A percentile compares a stretch with the other conserved stretches of the same genome.
Conservation (phyloP, 2,329 filamentous ascomycete genomes). For the Blastomyces parvus region DNA sequence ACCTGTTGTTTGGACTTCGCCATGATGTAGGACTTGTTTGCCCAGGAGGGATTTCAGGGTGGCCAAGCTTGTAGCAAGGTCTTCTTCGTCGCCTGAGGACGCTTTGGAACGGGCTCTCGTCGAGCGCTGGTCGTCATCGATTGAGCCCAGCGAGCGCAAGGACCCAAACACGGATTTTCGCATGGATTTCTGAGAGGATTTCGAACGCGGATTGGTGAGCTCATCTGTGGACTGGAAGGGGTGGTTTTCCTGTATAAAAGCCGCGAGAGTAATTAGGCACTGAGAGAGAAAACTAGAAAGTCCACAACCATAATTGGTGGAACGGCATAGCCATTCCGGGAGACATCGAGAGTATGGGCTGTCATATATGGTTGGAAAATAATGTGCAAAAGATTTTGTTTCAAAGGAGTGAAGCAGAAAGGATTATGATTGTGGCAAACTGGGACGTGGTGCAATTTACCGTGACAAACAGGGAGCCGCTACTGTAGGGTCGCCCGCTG, state of each 20-base stretch:
- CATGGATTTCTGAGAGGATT: conserved; percentile 36
- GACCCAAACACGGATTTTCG: conserved; percentile 52
- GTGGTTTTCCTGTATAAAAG: conserved; percentile 2
- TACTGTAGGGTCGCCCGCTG: conserved; percentile 12
- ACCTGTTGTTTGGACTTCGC: conserved; percentile 60
- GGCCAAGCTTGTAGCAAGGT: conserved; percentile 21
- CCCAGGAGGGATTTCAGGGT: conserved; percentile 30
- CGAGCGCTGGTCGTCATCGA: conserved; percentile 41
- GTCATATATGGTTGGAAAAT: not conserved
- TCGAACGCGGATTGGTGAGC: conserved; percentile 23
- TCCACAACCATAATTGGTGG: conserved; percentile 2
- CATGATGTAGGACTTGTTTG: conserved; percentile 51
- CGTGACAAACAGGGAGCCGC: conserved; percentile 12
- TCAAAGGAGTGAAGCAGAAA: not conserved
- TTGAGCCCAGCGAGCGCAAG: conserved; percentile 43
- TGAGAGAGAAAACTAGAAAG: not conserved
- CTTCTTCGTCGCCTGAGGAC: conserved; percentile 41
- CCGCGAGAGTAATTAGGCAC: not conserved
- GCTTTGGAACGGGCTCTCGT: conserved; percentile 42
- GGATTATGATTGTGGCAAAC: not conserved
- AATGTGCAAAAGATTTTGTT: not conserved
- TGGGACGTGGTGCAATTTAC: conserved; percentile 8
- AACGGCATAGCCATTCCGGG: not conserved
- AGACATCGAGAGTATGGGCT: not conserved
- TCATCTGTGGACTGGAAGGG: not conserved